Base-by-base conservation (phyloP, 2,329 filamentous ascomycete species). In the Talaromyces albobiverticillius region DNA sequence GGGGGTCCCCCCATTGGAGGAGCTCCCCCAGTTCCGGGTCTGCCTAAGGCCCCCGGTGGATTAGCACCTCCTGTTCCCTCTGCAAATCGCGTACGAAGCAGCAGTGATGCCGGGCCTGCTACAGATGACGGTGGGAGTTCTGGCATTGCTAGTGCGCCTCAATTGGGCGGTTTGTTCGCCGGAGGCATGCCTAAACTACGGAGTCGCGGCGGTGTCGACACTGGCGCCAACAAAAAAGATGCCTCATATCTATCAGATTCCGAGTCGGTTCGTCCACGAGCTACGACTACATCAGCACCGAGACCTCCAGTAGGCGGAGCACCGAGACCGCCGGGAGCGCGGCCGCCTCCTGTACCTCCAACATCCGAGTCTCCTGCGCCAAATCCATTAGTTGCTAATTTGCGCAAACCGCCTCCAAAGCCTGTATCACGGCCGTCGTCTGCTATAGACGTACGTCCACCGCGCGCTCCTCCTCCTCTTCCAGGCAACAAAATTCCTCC, bases 161-260 rank as follows among this genome's bases (percentile, higher is more conserved):
- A 96, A 68, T 72, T 97, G 10, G 93, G 79, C 26, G 94, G 94
- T 1, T 72, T 99, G 23, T 96, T 99, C 67, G 90, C 89, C 1
- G 92, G 90, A 32, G 94, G 93, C 34, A 97, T 97, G 83, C 94
- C 94, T 2, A 97, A 96, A 75, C 71, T 99, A 65, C 89, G 89
- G 70, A 96, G 95, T 76, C 88, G 90, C 53, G 92, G 89, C 45
- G 92, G 89, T 46, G 88, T 88, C 36, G 78, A 93, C 56, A 82
- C 90, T 71, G 93, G 89, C 1, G 89, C 86, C 69, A 88, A 87
- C 60, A 84, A 81, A 61, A 79, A 78, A 58, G 85, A 85, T 60
- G 83, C 90, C 29, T 85, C 89, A 57, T 93, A 93, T 67, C 74
- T 87, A 51, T 92, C 90, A 56, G 92, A 96, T 67, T 84, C 88